phyloP scores from a whole-genome alignment of 805 yeast species.

The Candida orba region DNA sequence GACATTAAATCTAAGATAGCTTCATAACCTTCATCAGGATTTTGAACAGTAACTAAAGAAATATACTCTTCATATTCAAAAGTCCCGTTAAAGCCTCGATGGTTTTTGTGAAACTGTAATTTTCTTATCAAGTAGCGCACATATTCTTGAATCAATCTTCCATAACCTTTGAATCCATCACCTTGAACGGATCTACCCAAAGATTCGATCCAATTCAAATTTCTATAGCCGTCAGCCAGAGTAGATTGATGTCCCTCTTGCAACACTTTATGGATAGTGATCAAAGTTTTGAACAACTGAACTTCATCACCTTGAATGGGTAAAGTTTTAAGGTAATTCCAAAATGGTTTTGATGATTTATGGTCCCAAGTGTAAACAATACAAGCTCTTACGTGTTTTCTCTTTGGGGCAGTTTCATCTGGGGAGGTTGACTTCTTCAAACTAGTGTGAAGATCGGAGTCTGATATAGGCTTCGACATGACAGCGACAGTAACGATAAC shows the following conservation, averaged over 20 bases:
- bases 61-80: slow-evolving; percentile 95
- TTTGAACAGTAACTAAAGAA: slow-evolving; percentile 77
- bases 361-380: slow-evolving; percentile 97
- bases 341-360: slow-evolving; percentile 72
- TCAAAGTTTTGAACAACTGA: slow-evolving; percentile 78
- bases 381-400: slow-evolving; percentile 94
- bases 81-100: slow-evolving; percentile 88
- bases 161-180: slow-evolving; percentile 46
- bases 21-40: slow-evolving; percentile 94
- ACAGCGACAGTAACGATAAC: no score
- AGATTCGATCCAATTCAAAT: slow-evolving; percentile 70
- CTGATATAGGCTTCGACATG: slow-evolving; percentile 25
- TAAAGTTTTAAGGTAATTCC: slow-evolving; percentile 72
- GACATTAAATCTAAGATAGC: slow-evolving; percentile 79
- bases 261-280: slow-evolving; percentile 82
- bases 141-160: slow-evolving; percentile 71
- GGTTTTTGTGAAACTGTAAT: slow-evolving; percentile 73
- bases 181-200: slow-evolving; percentile 48
- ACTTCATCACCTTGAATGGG: slow-evolving; percentile 80
- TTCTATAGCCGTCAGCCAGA: slow-evolving; percentile 70
- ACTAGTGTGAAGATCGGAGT: slow-evolving; percentile 33
- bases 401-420: slow-evolving; percentile 88
- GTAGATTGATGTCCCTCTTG: slow-evolving; percentile 96
- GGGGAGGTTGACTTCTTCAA: slow-evolving; percentile 73
- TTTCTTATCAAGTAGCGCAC: slow-evolving; percentile 63